Percentiles rank a stretch among this genome's conserved stretches.
Evolutionary conservation across 2,329 filamentous ascomycete species (phyloP).

Genomic region (Colletotrichum sidae): DNA sequence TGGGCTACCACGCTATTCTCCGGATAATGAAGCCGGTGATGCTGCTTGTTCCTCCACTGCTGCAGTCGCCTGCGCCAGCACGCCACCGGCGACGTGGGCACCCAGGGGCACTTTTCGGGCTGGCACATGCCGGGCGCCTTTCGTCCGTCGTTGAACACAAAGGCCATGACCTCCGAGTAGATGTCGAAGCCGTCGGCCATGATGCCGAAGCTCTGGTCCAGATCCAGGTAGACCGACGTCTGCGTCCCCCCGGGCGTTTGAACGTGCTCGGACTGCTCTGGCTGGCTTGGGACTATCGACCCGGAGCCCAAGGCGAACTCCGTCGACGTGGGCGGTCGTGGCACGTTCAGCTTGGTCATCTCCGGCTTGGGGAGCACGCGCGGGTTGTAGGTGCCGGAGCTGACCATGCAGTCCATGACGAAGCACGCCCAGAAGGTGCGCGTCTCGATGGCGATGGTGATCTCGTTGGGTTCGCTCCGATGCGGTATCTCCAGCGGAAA

Average conservation of each 20-base stretch:
- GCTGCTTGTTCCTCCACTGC: conserved; percentile 50
- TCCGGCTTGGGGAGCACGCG: conserved; percentile 50
- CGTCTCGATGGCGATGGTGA: conserved; percentile 48
- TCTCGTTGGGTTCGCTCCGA: conserved; percentile 38
- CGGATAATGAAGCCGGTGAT: conserved; percentile 51
- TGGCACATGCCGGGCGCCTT: conserved; percentile 52
- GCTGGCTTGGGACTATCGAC: not conserved
- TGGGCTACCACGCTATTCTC: conserved; percentile 51
- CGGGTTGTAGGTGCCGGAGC: conserved; percentile 53
- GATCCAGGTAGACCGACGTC: conserved; percentile 39
- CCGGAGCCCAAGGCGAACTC: conserved; percentile 25
- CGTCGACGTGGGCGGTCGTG: conserved; percentile 35
- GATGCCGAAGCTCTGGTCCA: conserved; percentile 47
- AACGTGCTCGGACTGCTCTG: conserved; percentile 37
- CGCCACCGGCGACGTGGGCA: conserved; percentile 49
- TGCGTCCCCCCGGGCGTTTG: conserved; percentile 13
- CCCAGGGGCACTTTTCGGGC: conserved; percentile 54
- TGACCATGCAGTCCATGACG: conserved; percentile 57
- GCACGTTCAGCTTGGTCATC: conserved; percentile 48
- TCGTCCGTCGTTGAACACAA: conserved; percentile 55
- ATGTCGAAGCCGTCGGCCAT: conserved; percentile 57
- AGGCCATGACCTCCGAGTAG: conserved; percentile 54
- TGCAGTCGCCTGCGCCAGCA: conserved; percentile 44
- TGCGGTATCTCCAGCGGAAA: conserved; percentile 42
- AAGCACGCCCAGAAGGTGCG: conserved; percentile 59